Conservation (phyloP, 495 filamentous ascomycete species). For the Xylaria bambusicola region DNA sequence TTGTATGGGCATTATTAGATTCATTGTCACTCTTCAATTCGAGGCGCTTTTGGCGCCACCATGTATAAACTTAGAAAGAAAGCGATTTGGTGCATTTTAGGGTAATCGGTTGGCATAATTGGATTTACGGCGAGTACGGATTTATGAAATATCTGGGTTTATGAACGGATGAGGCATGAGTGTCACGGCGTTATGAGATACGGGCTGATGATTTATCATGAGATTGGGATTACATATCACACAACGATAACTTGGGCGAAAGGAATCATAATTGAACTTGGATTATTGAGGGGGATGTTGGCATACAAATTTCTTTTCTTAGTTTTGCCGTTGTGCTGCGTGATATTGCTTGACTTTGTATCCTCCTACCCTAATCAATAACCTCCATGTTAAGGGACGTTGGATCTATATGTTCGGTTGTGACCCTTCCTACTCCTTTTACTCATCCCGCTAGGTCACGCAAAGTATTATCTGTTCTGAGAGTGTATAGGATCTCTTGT, state of each 20-base stretch:
- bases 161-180: constrained; percentile 14
- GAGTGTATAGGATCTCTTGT: too few relatives aligned
- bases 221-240: neutral
- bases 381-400: too few relatives aligned
- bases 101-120: neutral
- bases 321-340: too few relatives aligned
- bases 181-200: constrained; percentile 20
- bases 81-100: neutral
- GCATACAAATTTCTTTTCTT: neutral
- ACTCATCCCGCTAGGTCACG: too few relatives aligned
- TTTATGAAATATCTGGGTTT: constrained; percentile 12
- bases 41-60: neutral
- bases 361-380: too few relatives aligned
- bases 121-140: neutral
- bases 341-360: neutral
- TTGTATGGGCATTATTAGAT: constrained; percentile 22
- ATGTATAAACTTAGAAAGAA: neutral
- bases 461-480: too few relatives aligned
- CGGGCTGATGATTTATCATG: neutral
- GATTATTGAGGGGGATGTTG: neutral
- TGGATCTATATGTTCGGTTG: too few relatives aligned
- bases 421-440: too few relatives aligned
- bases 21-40: too few relatives aligned
- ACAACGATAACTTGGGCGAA: constrained; percentile 1
- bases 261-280: neutral